Evolutionary conservation across 2,329 filamentous ascomycete species (phyloP), one percentile per base, ranked within the genome.

Genomic region (Helotiales sp.): DNA sequence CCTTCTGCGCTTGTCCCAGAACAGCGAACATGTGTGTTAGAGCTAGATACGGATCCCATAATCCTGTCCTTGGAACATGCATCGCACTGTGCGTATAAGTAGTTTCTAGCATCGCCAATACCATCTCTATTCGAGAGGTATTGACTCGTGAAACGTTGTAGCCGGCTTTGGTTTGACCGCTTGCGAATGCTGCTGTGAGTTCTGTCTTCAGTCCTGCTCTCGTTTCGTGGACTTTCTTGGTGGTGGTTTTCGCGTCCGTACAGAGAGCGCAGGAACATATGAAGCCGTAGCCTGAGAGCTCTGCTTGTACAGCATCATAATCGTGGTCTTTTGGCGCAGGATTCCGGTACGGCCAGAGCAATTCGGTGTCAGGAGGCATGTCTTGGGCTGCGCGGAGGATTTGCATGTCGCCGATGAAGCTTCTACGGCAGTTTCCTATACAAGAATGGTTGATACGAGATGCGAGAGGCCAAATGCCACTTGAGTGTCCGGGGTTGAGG

Each of bases 381-480:
- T 65, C 57, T 22, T 51, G n/a, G 19, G 52, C 48, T 7, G 61
- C 55, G 7, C 63, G 54, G 3, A 62, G 36, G 31, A 63, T 30
- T 49, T 55, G 55, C n/a, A 65, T 54, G 34, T 63, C 61, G 15
- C 58, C 57, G 8, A 63, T 52, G 52, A 63, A 63, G 40, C 54
- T 58, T n/a, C 61, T 53, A 0, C 19, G 44, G 29, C 56, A 60
- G 31, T 66, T 67, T 29, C 57, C 53, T 3, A 55, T 40, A 40
- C 66, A 66, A 15, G 58, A 58, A 27, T 67, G 64, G 27, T 66
- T 66, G 40, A 67, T 63, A 15, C 52, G 49, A 10, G 61, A 58
- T 24, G 63, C 63, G 10, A 49, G 24, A 10, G 51, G 49, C 57
- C 62, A 66, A 19, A 67, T 40, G 5, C 56, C 61, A 29, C 63